Evolutionary conservation across 345 rosid genomes (phyloP).

Genomic region (Corchorus capsularis): DNA sequence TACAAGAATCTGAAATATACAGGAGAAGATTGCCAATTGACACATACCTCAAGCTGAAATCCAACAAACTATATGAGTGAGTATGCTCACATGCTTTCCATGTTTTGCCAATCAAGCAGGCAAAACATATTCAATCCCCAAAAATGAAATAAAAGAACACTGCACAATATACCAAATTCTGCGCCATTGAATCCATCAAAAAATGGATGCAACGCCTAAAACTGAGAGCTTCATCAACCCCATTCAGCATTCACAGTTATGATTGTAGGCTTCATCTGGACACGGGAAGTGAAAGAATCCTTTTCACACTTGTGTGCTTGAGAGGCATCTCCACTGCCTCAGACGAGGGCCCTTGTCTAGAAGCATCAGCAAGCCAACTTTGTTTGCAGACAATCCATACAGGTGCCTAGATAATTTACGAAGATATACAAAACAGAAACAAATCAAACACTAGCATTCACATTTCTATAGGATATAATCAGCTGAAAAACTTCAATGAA

Average conservation of each 20-base stretch:
- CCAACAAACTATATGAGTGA: constrained; percentile 34
- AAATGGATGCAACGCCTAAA: constrained; percentile 22
- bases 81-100: constrained; percentile 28
- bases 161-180: constrained; percentile 36
- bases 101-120: constrained; percentile 28
- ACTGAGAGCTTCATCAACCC: constrained; percentile 18
- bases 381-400: constrained; percentile 64
- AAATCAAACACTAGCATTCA: constrained; percentile 15
- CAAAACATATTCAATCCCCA: constrained; percentile 28
- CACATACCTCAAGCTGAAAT: constrained; percentile 28
- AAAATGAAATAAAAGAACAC: constrained; percentile 32
- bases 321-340: constrained; percentile 77
- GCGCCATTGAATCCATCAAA: constrained; percentile 26
- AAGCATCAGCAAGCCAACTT: constrained; percentile 79
- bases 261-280: constrained; percentile 23
- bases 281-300: constrained; percentile 1
- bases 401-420: constrained; percentile 48
- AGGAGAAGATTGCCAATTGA: constrained; percentile 26
- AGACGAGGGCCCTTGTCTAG: constrained; percentile 68
- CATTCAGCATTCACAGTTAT: constrained; percentile 27
- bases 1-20: constrained; percentile 45
- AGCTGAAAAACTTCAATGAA: constrained; percentile 1
- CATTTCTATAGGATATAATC: background rate
- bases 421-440: background rate
- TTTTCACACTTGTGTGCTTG: constrained; percentile 70